These are phyloP conservation scores for Candida michaelii DNA, from an alignment of 805 yeast genomes.

Conservation along the genomic window DNA sequence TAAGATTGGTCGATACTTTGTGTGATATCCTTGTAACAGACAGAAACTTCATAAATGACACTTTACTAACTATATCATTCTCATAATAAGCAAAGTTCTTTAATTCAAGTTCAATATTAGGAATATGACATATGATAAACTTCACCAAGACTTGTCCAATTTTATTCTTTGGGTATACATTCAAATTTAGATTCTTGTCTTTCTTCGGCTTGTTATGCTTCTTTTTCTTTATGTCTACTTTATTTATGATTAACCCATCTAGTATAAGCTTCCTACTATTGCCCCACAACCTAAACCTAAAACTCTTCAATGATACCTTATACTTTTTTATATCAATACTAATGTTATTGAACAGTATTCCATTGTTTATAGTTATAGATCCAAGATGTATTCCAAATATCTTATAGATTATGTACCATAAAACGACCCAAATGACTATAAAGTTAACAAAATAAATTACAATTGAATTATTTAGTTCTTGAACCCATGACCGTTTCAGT, in stretches of 20 bases:
- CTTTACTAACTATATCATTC: slow-evolving; percentile 8
- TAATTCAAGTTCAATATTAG: slow-evolving; percentile 24
- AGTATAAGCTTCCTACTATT: slow-evolving; percentile 30
- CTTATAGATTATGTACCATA: slow-evolving; percentile 32
- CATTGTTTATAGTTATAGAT: slow-evolving; percentile 36
- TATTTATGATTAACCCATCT: neutral
- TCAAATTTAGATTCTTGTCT: neutral
- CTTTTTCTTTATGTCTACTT: neutral
- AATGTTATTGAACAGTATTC: slow-evolving; percentile 36
- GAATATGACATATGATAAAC: slow-evolving; percentile 19
- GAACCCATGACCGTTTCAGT: neutral
- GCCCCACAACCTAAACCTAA: slow-evolving; percentile 41
- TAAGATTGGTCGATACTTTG: slow-evolving; percentile 17
- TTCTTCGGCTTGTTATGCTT: neutral
- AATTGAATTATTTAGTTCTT: neutral
- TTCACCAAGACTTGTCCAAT: slow-evolving; percentile 12
- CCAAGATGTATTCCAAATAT: slow-evolving; percentile 34
- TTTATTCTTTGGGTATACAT: slow-evolving; percentile 18
- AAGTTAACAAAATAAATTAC: slow-evolving; percentile 7
- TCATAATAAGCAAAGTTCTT: slow-evolving; percentile 14
- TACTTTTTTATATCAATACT: slow-evolving; percentile 15
- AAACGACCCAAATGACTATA: slow-evolving; percentile 23
- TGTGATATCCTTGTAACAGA: slow-evolving; percentile 19
- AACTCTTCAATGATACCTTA: slow-evolving; percentile 20
- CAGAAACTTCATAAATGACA: slow-evolving; percentile 23